A percentile compares a stretch with the other conserved stretches of the same genome.
Evolutionary conservation across 2,329 filamentous ascomycete species (phyloP).

Genomic region (Colletotrichum godetiae): DNA sequence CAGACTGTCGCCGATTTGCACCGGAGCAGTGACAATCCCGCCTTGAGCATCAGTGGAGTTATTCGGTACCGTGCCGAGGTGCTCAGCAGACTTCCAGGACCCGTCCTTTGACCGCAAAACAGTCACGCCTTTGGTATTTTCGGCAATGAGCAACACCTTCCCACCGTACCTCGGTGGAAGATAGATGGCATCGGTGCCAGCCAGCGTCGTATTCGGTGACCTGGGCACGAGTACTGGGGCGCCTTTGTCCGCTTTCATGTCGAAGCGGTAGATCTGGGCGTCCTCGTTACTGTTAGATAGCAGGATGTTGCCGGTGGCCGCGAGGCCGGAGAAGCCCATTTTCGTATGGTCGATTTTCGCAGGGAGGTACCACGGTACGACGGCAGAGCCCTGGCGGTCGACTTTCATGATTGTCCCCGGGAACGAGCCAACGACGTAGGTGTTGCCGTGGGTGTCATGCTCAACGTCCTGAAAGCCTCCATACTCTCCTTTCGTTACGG

Average conservation of each 20-base stretch:
- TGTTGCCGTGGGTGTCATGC: constrained; percentile 36
- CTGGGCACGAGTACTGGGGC: constrained; percentile 33
- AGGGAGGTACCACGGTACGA: constrained; percentile 37
- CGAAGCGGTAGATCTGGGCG: constrained; percentile 36
- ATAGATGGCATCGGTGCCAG: constrained; percentile 43
- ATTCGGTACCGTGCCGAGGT: constrained; percentile 46
- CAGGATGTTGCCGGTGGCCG: constrained; percentile 22
- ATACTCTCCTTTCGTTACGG: constrained; percentile 34
- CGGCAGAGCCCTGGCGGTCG: constrained; percentile 19
- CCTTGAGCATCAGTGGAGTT: constrained; percentile 25
- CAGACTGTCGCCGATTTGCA: constrained; percentile 31
- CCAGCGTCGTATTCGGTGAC: constrained; percentile 22
- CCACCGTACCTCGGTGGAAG: constrained; percentile 46
- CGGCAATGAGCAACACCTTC: constrained; percentile 48
- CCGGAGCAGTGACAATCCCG: constrained; percentile 14
- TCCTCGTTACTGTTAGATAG: constrained; percentile 32
- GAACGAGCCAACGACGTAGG: constrained; percentile 37
- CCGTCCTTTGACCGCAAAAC: constrained; percentile 49
- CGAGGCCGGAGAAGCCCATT: constrained; percentile 37
- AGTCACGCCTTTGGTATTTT: constrained; percentile 45
- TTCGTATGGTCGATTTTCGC: constrained; percentile 26
- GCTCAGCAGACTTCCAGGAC: constrained; percentile 48
- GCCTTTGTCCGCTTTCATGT: constrained; percentile 31
- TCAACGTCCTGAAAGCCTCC: constrained; percentile 38
- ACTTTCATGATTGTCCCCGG: constrained; percentile 37